Evolutionary conservation across 108 stramenopile genomes (phyloP).

Genomic region (Stephanodiscus triporus): DNA sequence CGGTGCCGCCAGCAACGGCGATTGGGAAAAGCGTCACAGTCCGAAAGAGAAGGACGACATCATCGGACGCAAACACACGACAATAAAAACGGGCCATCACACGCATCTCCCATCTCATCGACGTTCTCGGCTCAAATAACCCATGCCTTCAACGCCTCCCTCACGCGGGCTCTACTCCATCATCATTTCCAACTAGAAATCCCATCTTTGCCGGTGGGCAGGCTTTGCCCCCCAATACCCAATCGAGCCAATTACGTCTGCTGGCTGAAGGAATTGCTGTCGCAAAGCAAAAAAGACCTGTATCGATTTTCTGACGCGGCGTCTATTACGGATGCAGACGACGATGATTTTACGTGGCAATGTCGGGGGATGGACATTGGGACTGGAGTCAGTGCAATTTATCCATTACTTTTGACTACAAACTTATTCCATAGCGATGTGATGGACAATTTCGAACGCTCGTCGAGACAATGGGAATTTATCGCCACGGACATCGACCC

Average conservation of each 20-base stretch:
- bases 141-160: slow-evolving; percentile 68
- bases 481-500: slow-evolving; percentile 87
- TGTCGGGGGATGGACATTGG: slow-evolving; percentile 86
- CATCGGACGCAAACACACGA: background rate
- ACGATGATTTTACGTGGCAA: slow-evolving; percentile 2
- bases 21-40: background rate
- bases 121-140: slow-evolving; percentile 20
- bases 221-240: slow-evolving; percentile 90
- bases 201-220: slow-evolving; percentile 71
- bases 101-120: background rate
- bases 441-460: slow-evolving; percentile 9
- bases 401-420: slow-evolving; percentile 71
- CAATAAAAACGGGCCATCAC: background rate
- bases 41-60: background rate
- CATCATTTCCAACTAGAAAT: slow-evolving; percentile 65
- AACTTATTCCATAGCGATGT: slow-evolving; percentile 12
- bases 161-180: slow-evolving; percentile 83
- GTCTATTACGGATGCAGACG: slow-evolving; percentile 1
- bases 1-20: slow-evolving; percentile 15
- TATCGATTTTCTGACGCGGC: slow-evolving; percentile 15
- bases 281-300: slow-evolving; percentile 12
- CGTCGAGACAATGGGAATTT: slow-evolving; percentile 53
- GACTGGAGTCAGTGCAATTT: slow-evolving; percentile 88
- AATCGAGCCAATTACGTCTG: slow-evolving; percentile 90
- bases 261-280: slow-evolving; percentile 81